Base-by-base conservation (phyloP, 2,329 filamentous ascomycete species). In the Aspergillus novofumigatus region DNA sequence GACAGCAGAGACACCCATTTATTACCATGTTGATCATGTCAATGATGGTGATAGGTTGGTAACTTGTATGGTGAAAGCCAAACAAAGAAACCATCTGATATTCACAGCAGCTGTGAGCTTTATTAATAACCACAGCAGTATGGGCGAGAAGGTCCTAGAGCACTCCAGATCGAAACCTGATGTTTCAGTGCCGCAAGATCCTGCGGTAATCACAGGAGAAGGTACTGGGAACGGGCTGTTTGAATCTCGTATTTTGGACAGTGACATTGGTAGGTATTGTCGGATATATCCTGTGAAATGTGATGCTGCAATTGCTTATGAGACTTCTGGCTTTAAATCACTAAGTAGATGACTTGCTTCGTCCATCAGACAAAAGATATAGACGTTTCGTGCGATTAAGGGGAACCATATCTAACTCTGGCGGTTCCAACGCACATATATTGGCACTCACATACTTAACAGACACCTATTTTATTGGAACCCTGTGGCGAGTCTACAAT, bases 61-160 rank as follows among this genome's bases (percentile, higher is more conserved):
- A 53, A 97, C 94, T 41, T 83, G 94, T 54, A 97, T 93, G 0
- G 94, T 99, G 20, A 93, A 97, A 76, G 94, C 94, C 32, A 83
- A 91, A 28, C 94, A 99, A 77, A 82, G 86, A 42, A 94, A 92
- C 9, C 85, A 86, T 59, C 90, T 89, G 69, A 97, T 99, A 76
- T 97, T 97, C 77, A 97, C 93, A 21, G 94, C 91, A 1, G 97
- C 93, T 5, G 86, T 96, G 76, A 94, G 89, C 61, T 97, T 97
- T 72, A 87, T 89, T 69, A 81, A 85, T 20, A 86, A 88, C 69
- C 71, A 77, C 72, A 70, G 74, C 56, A 72, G 73, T 6, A 28
- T 49, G n/a, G 82, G 82, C 2, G 76, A 80, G 65, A 74, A 81
- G 62, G 76, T 71, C 44, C 81, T 94, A 3, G 74, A 84, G 56